Base-by-base conservation (phyloP, 495 filamentous ascomycete genomes). In the Parathielavia appendiculata region DNA sequence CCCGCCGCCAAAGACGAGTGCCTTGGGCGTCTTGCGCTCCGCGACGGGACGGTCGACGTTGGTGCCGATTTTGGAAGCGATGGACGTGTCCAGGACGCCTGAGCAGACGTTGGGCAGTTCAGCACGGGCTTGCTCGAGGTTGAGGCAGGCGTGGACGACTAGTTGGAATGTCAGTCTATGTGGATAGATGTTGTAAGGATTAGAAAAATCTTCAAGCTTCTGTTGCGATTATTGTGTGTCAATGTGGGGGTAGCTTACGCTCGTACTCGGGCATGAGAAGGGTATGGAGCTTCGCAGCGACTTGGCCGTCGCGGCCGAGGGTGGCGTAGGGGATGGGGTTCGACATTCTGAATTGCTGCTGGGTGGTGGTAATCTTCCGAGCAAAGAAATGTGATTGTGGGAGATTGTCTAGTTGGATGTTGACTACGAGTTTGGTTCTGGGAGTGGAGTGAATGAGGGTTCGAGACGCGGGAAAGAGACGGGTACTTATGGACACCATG, bases 251-350 rank as follows among this genome's bases (percentile, higher is more conserved):
- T 7, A 10, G 44, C 64, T 7, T 56, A 71, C 67, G 49, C 44
- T 71, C 63, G 45, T 68, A 71, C n/a, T 68, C 63, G 12, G 69
- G 69, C 14, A 62, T 58, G 26, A 71, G 69, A 23, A 48, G 48
- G 5, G 40, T 30, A 5, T 56, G 54, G 40, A 71, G 55, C 26
- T 45, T 45, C 26, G 57, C 50, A 36, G 63, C 67, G 34, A 70
- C 56, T 4, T 53, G 17, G n/a, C 63, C 22, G 50, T 70, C 65
- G 59, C 51, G 56, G 47, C 67, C 69, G 54, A 61, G 63, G 57
- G 50, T 61, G 36, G 67, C 67, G 53, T 68, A 43, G 43, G 67
- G 65, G 23, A 68, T 62, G 9, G 66, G 32, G n/a, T 48, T 41
- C 9, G 58, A 44, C 55, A 58, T 61, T 20, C 2, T 39, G 19